Conservation (phyloP, 257 asterid species). For the Gentiana straminea region DNA sequence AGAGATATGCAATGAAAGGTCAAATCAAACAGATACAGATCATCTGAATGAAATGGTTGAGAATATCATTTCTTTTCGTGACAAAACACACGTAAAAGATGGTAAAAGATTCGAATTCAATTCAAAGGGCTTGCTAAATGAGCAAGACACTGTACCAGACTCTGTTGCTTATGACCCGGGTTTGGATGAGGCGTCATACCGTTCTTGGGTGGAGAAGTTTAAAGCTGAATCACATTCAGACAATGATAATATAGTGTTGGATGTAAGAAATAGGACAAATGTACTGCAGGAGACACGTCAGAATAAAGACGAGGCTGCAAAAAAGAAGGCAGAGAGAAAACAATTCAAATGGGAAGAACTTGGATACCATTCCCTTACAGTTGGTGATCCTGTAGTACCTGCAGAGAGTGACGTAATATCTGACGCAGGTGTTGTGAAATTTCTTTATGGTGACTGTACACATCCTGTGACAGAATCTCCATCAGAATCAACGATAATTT, state of each 20-base stretch:
- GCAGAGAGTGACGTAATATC: conserved; percentile 39
- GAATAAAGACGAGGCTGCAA: conserved; percentile 61
- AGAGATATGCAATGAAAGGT: conserved; percentile 33
- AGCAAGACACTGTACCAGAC: conserved; percentile 28
- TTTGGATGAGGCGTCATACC: conserved; percentile 73
- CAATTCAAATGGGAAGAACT: conserved; percentile 69
- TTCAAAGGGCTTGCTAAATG: conserved; percentile 28
- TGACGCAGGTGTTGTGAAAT: conserved; percentile 58
- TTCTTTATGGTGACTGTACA: conserved; percentile 96
- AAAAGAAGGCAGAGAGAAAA: conserved; percentile 69
- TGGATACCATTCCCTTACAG: conserved; percentile 69
- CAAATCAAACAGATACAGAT: conserved; percentile 33
- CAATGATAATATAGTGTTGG: conserved; percentile 19
- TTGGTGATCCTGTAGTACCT: conserved; percentile 38
- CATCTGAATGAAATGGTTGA: conserved; percentile 50
- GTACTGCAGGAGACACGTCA: conserved; percentile 43
- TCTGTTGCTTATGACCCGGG: conserved; percentile 40
- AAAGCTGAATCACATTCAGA: conserved; percentile 43
- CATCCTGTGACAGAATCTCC: conserved; percentile 49
- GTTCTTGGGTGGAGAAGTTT: conserved; percentile 81
- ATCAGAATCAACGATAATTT: conserved; percentile 56
- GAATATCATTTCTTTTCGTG: conserved; percentile 47
- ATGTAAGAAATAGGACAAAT: conserved; percentile 33
- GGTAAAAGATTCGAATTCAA: conserved; percentile 58
- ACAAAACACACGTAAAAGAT: conserved; percentile 26